Percentiles rank a stretch among this genome's conserved stretches.
phyloP scores from a whole-genome alignment of 768 basidiomycete species.

The Auriculariales sp. region DNA sequence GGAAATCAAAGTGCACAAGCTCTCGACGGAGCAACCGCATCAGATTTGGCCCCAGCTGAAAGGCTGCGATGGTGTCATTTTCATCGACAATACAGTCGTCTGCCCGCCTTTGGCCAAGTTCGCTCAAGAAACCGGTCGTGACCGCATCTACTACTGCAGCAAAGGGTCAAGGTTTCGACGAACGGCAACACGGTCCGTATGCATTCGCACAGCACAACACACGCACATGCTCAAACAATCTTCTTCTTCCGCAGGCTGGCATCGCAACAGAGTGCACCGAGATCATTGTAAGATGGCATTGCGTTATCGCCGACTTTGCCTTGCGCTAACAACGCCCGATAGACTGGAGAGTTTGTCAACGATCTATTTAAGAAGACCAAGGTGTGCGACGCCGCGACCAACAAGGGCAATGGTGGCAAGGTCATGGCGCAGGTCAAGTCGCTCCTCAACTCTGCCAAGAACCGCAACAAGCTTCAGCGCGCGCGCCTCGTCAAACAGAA shows the following conservation, averaged over 20 bases:
- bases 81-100: neutral
- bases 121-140: neutral
- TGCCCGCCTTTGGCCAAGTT: neutral
- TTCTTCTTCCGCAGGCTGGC: no score
- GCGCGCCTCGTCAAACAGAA: neutral
- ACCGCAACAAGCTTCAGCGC: neutral
- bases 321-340: no score
- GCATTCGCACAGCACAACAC: no score
- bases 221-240: no score
- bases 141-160: neutral
- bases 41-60: neutral
- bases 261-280: neutral
- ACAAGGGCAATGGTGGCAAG: neutral
- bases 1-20: neutral
- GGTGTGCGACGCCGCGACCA: constrained; percentile 1
- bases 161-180: neutral
- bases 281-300: no score
- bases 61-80: neutral
- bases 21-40: neutral
- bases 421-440: neutral
- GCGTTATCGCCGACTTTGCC: no score
- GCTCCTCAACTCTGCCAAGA: neutral
- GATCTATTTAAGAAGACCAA: neutral
- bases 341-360: neutral
- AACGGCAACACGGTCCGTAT: no score